These are phyloP conservation scores for Zygotorulaspora sp. DNA, from an alignment of 805 yeast species.

Conservation along the genomic window DNA sequence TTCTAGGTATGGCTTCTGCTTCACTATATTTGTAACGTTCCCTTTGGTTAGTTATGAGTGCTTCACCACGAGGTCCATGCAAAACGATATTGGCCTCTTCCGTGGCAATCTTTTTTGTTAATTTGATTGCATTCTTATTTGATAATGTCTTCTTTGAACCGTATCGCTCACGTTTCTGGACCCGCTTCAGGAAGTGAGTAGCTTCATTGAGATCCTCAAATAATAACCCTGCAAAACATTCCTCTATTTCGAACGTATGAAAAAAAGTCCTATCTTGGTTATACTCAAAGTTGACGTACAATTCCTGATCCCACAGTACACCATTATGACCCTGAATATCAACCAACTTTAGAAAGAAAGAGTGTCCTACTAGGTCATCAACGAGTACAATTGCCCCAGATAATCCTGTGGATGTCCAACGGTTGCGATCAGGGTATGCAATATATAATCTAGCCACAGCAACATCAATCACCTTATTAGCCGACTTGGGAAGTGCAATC, in stretches of 20 bases:
- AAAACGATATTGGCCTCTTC: constrained; percentile 61
- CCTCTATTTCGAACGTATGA: constrained; percentile 91
- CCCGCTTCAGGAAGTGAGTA: constrained; percentile 74
- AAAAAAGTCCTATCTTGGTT: constrained; percentile 92
- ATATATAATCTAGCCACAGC: constrained; percentile 85
- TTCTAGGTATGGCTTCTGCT: constrained; percentile 33
- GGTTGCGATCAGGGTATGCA: constrained; percentile 76
- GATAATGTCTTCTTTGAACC: constrained; percentile 81
- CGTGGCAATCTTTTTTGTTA: constrained; percentile 56
- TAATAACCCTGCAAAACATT: constrained; percentile 77
- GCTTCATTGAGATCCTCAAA: constrained; percentile 91
- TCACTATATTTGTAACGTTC: constrained; percentile 28
- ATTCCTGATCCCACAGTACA: constrained; percentile 95
- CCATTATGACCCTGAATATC: constrained; percentile 81
- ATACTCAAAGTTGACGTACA: constrained; percentile 82
- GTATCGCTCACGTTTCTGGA: constrained; percentile 68
- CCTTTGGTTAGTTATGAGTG: constrained; percentile 30
- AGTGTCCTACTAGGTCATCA: constrained; percentile 91
- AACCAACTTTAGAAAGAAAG: constrained; percentile 83
- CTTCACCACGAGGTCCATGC: constrained; percentile 53
- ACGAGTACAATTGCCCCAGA: constrained; percentile 83
- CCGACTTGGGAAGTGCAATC: constrained; percentile 79
- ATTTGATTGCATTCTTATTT: constrained; percentile 83
- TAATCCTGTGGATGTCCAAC: constrained; percentile 86
- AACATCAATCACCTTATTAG: constrained; percentile 85